phyloP scores from a whole-genome alignment of 495 filamentous ascomycete species.

The Hyaloscypha variabilis region DNA sequence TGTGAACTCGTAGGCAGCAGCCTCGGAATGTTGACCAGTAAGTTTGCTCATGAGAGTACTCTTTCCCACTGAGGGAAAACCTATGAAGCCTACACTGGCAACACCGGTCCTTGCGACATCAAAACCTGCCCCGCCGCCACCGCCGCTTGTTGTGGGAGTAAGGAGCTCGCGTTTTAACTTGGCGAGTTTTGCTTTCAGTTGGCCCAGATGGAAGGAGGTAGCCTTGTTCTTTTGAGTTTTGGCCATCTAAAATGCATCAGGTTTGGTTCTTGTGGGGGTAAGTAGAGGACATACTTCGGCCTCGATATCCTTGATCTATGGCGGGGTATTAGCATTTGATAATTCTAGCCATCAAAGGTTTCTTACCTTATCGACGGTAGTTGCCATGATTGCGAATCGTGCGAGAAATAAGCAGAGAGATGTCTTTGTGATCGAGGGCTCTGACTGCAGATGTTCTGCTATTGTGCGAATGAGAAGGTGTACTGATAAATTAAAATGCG shows the following conservation, averaged over 20 bases:
- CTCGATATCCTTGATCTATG: constrained; percentile 97
- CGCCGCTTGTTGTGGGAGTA: constrained; percentile 79
- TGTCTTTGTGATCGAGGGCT: background rate
- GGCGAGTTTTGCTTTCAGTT: constrained; percentile 97
- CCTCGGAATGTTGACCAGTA: constrained; percentile 97
- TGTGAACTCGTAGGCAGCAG: constrained; percentile 96
- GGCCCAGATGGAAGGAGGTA: constrained; percentile 84
- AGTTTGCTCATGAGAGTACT: constrained; percentile 94
- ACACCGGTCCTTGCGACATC: constrained; percentile 98
- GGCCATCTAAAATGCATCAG: constrained; percentile 69
- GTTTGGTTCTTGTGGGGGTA: background rate
- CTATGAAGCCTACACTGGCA: constrained; percentile 84
- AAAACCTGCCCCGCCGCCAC: constrained; percentile 87
- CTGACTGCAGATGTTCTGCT: background rate
- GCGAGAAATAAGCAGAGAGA: background rate
- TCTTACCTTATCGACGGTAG: constrained; percentile 90
- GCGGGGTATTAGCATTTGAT: constrained; percentile 18
- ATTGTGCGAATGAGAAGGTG: background rate
- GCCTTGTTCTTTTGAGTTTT: constrained; percentile 98
- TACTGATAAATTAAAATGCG: background rate
- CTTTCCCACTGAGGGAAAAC: constrained; percentile 97
- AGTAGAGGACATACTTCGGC: constrained; percentile 64
- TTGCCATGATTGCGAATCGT: constrained; percentile 71
- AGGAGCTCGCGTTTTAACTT: constrained; percentile 96
- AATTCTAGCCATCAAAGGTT: background rate